Percentiles rank a stretch among this genome's conserved stretches.
phyloP scores from a whole-genome alignment of 768 basidiomycete genomes.

The Termitomyces bulborhizus region DNA sequence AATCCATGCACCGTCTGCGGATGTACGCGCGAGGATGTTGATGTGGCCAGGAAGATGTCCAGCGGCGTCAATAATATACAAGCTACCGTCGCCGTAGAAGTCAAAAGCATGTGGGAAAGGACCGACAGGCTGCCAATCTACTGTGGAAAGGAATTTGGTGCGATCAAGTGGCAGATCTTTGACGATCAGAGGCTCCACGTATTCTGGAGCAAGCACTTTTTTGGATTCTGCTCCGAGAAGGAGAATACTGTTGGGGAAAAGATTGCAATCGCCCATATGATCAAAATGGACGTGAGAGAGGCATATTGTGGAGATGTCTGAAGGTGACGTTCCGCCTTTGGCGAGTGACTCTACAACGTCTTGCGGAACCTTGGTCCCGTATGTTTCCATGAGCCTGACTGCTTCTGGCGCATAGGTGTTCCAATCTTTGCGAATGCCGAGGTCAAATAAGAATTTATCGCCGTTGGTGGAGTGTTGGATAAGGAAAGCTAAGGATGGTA shows the following conservation, averaged over 20 bases:
- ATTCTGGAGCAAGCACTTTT: slow-evolving; percentile 20
- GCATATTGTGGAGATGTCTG: slow-evolving; percentile 37
- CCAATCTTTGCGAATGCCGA: slow-evolving; percentile 46
- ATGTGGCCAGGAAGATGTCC: slow-evolving; percentile 54
- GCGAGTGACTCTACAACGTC: slow-evolving; percentile 41
- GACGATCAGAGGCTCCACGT: slow-evolving; percentile 3
- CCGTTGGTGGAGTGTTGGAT: slow-evolving; percentile 38
- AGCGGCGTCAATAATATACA: slow-evolving; percentile 52
- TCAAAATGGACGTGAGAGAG: slow-evolving; percentile 54
- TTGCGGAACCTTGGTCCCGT: slow-evolving; percentile 24
- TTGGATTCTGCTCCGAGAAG: slow-evolving; percentile 37
- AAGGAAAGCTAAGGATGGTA: slow-evolving; percentile 48
- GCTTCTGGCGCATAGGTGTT: slow-evolving; percentile 31
- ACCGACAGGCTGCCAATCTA: slow-evolving; percentile 13
- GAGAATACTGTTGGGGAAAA: slow-evolving; percentile 41
- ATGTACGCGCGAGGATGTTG: slow-evolving; percentile 49
- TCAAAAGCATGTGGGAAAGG: slow-evolving; percentile 38
- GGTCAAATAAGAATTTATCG: slow-evolving; percentile 44
- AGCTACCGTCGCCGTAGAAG: slow-evolving; percentile 51
- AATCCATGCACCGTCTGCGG: slow-evolving; percentile 47
- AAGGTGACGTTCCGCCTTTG: slow-evolving; percentile 40
- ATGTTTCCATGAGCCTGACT: slow-evolving; percentile 20
- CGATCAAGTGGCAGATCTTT: slow-evolving; percentile 12
- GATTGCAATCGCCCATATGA: slow-evolving; percentile 40
- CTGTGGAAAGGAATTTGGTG: slow-evolving; percentile 10